phyloP scores from a whole-genome alignment of 2,329 filamentous ascomycete genomes.

The Colletotrichum spaethianum region DNA sequence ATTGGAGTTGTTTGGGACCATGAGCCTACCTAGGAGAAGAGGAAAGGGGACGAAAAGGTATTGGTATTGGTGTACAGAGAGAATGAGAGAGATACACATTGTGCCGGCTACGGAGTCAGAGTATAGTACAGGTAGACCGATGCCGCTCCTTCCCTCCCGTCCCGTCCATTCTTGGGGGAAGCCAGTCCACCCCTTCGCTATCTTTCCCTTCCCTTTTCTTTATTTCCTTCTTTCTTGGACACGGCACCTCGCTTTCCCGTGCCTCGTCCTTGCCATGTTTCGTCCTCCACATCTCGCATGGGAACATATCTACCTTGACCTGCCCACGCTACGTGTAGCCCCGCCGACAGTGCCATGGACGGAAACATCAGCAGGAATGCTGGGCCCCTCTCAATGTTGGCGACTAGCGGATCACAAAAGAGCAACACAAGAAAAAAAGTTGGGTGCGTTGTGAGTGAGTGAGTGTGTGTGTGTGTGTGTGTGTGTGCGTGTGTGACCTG shows the following conservation, averaged over 20 bases:
- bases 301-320: not conserved
- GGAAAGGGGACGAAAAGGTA: not conserved
- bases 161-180: not conserved
- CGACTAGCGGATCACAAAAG: not conserved
- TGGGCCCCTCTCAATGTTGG: not conserved
- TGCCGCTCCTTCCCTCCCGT: not conserved
- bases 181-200: not conserved
- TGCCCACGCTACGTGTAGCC: not conserved
- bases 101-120: not conserved
- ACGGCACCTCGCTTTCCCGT: not conserved
- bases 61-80: not conserved
- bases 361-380: slow-evolving; percentile 14
- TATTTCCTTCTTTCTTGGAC: not conserved
- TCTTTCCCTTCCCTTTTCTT: too few species aligned
- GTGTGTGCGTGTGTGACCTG: not conserved
- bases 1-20: not conserved
- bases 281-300: not conserved
- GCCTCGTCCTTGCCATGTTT: not conserved
- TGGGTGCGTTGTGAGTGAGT: not conserved
- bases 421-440: not conserved
- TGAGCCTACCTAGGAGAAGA: not conserved
- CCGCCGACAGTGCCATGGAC: not conserved
- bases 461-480: not conserved
- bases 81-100: not conserved
- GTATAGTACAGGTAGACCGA: not conserved